phyloP scores from a whole-genome alignment of 805 yeast genomes.

The Tetrapisispora arboricola region DNA sequence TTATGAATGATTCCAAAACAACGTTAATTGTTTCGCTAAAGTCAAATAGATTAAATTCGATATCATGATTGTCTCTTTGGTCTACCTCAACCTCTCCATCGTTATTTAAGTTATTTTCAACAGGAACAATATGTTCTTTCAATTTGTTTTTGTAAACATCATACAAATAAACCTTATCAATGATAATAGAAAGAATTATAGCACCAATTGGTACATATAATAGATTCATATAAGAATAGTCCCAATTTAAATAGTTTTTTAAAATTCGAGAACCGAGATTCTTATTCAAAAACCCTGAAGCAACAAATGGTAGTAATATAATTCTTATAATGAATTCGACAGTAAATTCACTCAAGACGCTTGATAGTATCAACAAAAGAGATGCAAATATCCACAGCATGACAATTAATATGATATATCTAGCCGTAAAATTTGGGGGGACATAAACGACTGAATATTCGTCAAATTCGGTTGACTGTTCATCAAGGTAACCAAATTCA shows the following conservation, averaged over 20 bases:
- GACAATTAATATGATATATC: conserved; percentile 38
- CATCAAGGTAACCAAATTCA: conserved; percentile 36
- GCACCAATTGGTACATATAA: conserved; percentile 16
- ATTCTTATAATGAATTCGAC: conserved; percentile 8
- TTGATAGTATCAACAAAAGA: conserved; percentile 15
- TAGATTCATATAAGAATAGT: conserved; percentile 11
- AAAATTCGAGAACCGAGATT: neutral
- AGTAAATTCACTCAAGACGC: conserved; percentile 14
- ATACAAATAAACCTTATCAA: conserved; percentile 13
- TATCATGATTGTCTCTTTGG: neutral
- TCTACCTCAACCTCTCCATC: neutral
- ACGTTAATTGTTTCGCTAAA: conserved; percentile 1
- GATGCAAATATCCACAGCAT: conserved; percentile 40
- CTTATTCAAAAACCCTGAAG: neutral
- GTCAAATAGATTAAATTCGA: conserved; percentile 1
- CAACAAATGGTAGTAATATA: conserved; percentile 6
- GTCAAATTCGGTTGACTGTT: conserved; percentile 32
- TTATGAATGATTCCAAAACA: neutral
- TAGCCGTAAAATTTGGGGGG: conserved; percentile 62
- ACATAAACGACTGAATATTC: conserved; percentile 69
- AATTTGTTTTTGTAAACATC: conserved; percentile 9
- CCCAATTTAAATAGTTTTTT: neutral
- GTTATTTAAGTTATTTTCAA: conserved; percentile 5
- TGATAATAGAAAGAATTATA: conserved; percentile 7
- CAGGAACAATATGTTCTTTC: conserved; percentile 13